Base-by-base conservation (phyloP, 2,329 filamentous ascomycete species). In the Parafenestella ontariensis region DNA sequence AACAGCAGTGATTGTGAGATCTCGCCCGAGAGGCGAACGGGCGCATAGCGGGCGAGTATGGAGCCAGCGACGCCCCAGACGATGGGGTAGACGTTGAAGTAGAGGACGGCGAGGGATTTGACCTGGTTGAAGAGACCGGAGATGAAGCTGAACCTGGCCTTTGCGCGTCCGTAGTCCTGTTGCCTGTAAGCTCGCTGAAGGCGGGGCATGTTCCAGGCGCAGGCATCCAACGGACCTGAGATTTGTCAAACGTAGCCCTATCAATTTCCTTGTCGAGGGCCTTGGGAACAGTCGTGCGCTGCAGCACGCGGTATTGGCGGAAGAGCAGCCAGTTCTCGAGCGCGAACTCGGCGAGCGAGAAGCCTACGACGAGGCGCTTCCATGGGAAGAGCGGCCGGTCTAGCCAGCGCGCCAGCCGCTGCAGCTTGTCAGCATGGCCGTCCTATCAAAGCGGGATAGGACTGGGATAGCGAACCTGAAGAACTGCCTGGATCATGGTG, bases 341-440 rank as follows among this genome's bases (percentile, higher is more conserved):
- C 49, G 92, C 79, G 76, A 91, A 98, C 75, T 99, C 92, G 58
- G 90, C 92, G 68, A 98, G 76, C 26, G 92, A 96, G 81, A 99
- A 99, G 70, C 92, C 91, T 67, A 98, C 85, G 70, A 99, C 93
- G 69, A 99, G 87, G 76, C 87, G 90, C 86, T 97, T 99, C 95
- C 95, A 99, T 50, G 95, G 94, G 81, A 98, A 96, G 72, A 91
- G 83, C 54, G 94, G 93, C 72, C 91, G 87, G 82, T 99, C 95
- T 70, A 98, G 89, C 77, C 90, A 88, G 77, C 86, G 87, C 73
- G 92, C 91, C 66, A 98, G 87, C 81, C 85, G 81, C 82, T 86
- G 40, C 21, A 15, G 8, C 18, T 2, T 43, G 49, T 73, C 49
- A 70, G 59, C 48, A 21, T 5, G 5, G 21, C n/a, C 18, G 36